Evolutionary conservation across 345 rosid genomes (phyloP).

Genomic region (Hevea brasiliensis): DNA sequence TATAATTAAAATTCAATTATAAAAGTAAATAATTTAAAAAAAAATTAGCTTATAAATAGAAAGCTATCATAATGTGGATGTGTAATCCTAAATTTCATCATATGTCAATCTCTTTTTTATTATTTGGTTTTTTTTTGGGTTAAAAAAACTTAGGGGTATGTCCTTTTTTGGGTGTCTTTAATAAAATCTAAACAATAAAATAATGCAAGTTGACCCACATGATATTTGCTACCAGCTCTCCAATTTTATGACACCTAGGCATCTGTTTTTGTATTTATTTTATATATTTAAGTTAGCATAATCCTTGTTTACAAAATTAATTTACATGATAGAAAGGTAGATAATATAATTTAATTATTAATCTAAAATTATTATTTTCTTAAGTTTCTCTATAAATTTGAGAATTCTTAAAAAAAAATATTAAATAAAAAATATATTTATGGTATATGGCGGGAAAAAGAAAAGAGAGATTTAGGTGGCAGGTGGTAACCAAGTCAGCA

Average conservation of each 20-base stretch:
- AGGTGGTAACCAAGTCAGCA: constrained; percentile 47
- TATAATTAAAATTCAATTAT: no score
- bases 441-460: no score
- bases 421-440: no score
- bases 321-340: no score
- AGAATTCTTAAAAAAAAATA: no score
- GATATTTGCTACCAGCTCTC: background rate
- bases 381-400: no score
- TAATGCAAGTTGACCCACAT: constrained; percentile 5
- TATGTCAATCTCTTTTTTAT: constrained; percentile 2
- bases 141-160: background rate
- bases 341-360: no score
- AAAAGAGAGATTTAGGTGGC: no score
- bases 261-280: background rate
- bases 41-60: background rate
- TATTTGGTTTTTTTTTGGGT: background rate
- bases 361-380: no score
- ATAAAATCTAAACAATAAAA: background rate
- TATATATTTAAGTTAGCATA: no score
- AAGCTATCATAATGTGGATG: background rate
- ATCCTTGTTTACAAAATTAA: no score
- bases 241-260: background rate
- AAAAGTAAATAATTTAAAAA: background rate
- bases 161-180: no score
- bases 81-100: background rate